Evolutionary conservation across 2,329 filamentous ascomycete genomes (phyloP).

Genomic region (Nannizziopsis barbatae): DNA sequence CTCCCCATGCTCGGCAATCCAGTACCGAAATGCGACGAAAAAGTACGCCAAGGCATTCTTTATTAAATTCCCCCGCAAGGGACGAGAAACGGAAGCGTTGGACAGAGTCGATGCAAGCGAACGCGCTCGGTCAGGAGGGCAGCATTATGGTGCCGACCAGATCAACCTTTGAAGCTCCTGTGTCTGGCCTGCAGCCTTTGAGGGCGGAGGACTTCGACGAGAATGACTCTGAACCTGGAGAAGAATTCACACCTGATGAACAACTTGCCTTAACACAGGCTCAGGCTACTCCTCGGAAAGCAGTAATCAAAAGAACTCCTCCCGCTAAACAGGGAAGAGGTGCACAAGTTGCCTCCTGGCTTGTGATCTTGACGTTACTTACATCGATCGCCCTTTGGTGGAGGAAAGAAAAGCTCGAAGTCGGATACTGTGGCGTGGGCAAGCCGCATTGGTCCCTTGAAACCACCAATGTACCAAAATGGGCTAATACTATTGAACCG

Average conservation of each 20-base stretch:
- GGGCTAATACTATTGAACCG: slow-evolving; percentile 58
- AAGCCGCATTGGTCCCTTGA: slow-evolving; percentile 49
- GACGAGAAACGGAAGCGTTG: slow-evolving; percentile 24
- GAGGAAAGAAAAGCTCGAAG: slow-evolving; percentile 87
- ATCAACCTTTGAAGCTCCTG: slow-evolving; percentile 48
- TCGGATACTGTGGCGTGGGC: slow-evolving; percentile 87
- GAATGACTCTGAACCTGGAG: slow-evolving; percentile 58
- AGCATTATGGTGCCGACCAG: slow-evolving; percentile 45
- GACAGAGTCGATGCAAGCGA: slow-evolving; percentile 24
- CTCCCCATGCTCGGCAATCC: slow-evolving; percentile 31
- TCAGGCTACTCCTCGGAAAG: slow-evolving; percentile 42
- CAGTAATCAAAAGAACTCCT: slow-evolving; percentile 10
- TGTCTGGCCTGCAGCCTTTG: slow-evolving; percentile 31
- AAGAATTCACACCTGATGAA: slow-evolving; percentile 91
- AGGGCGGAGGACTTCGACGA: slow-evolving; percentile 40
- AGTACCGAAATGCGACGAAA: slow-evolving; percentile 39
- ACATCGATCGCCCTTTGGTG: slow-evolving; percentile 70
- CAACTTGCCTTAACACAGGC: slow-evolving; percentile 69
- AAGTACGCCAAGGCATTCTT: slow-evolving; percentile 38
- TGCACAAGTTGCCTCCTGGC: slow-evolving; percentile 54
- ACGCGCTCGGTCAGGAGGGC: slow-evolving; percentile 41
- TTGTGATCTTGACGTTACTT: slow-evolving; percentile 59
- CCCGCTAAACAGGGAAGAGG: slow-evolving; percentile 33
- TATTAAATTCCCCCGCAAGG: slow-evolving; percentile 19
- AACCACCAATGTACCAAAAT: slow-evolving; percentile 59